These are phyloP conservation scores for Wickerhamiella allomyrinae DNA, from an alignment of 805 yeast species.

Conservation along the genomic window DNA sequence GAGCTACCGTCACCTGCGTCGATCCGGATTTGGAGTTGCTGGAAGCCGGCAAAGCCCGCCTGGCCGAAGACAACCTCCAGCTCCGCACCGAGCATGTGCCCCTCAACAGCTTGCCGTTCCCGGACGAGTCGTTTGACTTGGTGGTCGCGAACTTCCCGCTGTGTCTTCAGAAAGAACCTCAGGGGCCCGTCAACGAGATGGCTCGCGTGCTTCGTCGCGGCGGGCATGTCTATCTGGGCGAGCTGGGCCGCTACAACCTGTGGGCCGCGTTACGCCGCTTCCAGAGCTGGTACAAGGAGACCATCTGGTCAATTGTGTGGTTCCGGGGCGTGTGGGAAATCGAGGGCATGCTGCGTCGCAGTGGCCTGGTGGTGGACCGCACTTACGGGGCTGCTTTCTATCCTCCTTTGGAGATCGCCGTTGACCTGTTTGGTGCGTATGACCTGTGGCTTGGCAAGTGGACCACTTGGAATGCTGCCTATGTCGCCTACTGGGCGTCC, in stretches of 20 bases:
- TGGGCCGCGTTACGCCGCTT: neutral
- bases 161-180: neutral
- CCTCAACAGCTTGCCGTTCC: neutral
- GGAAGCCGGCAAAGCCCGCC: neutral
- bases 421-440: neutral
- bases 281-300: neutral
- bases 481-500: neutral
- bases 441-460: neutral
- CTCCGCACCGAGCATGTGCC: neutral
- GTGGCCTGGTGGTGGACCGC: neutral
- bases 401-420: neutral
- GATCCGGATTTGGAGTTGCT: neutral
- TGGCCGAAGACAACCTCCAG: neutral
- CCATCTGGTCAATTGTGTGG: neutral
- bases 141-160: neutral
- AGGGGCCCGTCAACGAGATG: neutral
- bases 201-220: neutral
- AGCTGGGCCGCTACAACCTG: neutral
- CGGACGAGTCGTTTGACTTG: neutral
- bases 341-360: neutral
- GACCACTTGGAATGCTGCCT: neutral
- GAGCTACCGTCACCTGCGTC: neutral
- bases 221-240: neutral
- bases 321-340: neutral
- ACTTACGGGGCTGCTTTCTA: neutral